Percentiles rank a stretch among this genome's conserved stretches.
Conservation (phyloP, 768 basidiomycete genomes). For the Mycena kentingensis region DNA sequence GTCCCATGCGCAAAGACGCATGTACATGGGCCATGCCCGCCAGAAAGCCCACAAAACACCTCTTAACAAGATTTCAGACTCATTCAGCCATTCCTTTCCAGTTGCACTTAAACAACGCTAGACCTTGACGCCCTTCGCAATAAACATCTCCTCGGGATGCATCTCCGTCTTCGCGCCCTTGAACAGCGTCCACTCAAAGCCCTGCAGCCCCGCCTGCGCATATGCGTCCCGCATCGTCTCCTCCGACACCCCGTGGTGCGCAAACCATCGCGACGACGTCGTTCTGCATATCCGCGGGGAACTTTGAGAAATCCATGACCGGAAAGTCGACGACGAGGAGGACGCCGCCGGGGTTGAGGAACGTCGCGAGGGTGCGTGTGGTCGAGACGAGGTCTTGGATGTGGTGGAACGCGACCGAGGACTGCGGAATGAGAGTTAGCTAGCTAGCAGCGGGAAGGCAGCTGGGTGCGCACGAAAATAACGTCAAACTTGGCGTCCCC, state of each 20-base stretch:
- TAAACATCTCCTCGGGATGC: conserved; percentile 13
- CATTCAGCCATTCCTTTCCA: too few relatives aligned
- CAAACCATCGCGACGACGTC: conserved; percentile 28
- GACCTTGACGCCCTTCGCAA: conserved; percentile 14
- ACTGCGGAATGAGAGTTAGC: conserved; percentile 42
- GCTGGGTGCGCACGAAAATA: conserved; percentile 54
- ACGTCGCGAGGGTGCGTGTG: conserved; percentile 48
- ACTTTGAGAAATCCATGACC: conserved; percentile 28
- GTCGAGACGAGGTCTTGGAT: conserved; percentile 47
- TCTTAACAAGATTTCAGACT: too few relatives aligned
- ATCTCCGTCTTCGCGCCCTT: conserved; percentile 9
- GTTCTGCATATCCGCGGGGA: conserved; percentile 28
- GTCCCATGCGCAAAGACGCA: too few relatives aligned
- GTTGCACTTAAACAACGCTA: too few relatives aligned
- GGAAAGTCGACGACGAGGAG: conserved; percentile 58
- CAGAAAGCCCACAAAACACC: too few relatives aligned
- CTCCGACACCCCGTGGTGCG: conserved; percentile 35
- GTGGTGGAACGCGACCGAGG: conserved; percentile 65
- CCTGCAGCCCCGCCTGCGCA: conserved; percentile 26
- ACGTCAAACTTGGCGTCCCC: conserved; percentile 64
- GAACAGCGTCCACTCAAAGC: conserved; percentile 19
- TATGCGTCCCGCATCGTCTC: conserved; percentile 28
- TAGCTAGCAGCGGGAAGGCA: neutral
- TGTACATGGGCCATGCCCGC: too few relatives aligned
- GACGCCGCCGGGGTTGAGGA: conserved; percentile 57